phyloP scores from a whole-genome alignment of 305 asterid species.

The Coffea humblotiana region DNA sequence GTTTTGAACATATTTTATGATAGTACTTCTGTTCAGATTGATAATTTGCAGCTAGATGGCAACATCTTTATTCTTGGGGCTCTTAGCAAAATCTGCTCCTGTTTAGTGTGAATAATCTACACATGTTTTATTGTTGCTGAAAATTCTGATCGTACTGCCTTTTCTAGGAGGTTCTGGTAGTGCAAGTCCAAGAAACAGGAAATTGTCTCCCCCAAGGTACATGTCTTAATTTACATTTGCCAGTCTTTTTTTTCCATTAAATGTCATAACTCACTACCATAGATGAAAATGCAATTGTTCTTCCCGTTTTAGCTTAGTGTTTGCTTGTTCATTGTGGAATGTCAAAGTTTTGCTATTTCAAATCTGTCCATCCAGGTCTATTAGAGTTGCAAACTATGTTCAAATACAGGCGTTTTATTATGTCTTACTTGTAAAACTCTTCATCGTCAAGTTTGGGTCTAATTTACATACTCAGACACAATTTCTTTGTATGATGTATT shows the following conservation, averaged over 20 bases:
- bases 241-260: slow-evolving; percentile 8
- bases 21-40: neutral
- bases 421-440: neutral
- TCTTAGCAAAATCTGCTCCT: neutral
- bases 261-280: slow-evolving; percentile 4
- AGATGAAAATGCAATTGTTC: neutral
- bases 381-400: neutral
- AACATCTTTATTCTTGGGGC: neutral
- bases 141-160: slow-evolving; percentile 10
- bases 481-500: neutral
- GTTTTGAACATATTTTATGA: neutral
- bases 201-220: slow-evolving; percentile 70
- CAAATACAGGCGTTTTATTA: neutral
- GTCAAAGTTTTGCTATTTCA: neutral
- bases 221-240: slow-evolving; percentile 8
- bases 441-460: neutral
- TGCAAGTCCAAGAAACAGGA: slow-evolving; percentile 39
- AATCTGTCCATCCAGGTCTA: neutral
- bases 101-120: neutral
- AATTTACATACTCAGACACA: neutral
- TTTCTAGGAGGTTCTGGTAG: slow-evolving; percentile 42
- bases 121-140: neutral
- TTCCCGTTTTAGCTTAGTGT: neutral
- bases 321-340: neutral
- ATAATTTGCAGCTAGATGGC: neutral